phyloP scores from a whole-genome alignment of 176 grass and related monocot species.

The Musa troglodytarum region DNA sequence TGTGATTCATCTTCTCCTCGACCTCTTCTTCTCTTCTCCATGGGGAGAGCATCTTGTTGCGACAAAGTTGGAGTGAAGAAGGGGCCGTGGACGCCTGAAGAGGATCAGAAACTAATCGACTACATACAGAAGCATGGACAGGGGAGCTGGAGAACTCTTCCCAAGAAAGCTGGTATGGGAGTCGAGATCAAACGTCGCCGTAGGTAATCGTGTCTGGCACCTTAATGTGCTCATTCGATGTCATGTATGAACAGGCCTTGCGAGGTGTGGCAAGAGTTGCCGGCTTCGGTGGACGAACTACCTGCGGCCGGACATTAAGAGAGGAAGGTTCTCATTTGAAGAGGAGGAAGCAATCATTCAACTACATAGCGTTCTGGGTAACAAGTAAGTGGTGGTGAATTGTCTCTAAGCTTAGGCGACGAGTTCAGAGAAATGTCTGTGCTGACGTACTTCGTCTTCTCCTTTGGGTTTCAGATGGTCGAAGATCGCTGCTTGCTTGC shows the following conservation, averaged over 20 bases:
- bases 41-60: constrained; percentile 90
- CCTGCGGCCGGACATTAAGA: constrained; percentile 87
- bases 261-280: constrained; percentile 97
- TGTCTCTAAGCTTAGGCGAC: no score
- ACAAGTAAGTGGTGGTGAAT: constrained; percentile 57
- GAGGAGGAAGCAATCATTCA: constrained; percentile 98
- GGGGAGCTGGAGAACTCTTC: constrained; percentile 86
- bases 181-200: no score
- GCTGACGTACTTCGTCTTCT: background rate
- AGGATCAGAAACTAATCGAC: constrained; percentile 85
- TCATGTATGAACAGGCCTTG: constrained; percentile 29
- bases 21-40: background rate
- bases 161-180: constrained; percentile 76
- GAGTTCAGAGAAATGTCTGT: background rate
- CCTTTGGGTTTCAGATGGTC: constrained; percentile 51
- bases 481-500: constrained; percentile 77
- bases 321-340: constrained; percentile 93
- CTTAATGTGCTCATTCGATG: no score
- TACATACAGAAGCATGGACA: constrained; percentile 85
- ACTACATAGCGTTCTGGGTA: constrained; percentile 83
- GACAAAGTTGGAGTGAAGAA: constrained; percentile 80
- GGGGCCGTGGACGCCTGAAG: constrained; percentile 88
- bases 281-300: constrained; percentile 96
- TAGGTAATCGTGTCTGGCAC: no score
- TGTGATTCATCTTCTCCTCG: no score